These are phyloP conservation scores for Fusarium sp. DNA, from an alignment of 2,329 filamentous ascomycete species.

Conservation along the genomic window DNA sequence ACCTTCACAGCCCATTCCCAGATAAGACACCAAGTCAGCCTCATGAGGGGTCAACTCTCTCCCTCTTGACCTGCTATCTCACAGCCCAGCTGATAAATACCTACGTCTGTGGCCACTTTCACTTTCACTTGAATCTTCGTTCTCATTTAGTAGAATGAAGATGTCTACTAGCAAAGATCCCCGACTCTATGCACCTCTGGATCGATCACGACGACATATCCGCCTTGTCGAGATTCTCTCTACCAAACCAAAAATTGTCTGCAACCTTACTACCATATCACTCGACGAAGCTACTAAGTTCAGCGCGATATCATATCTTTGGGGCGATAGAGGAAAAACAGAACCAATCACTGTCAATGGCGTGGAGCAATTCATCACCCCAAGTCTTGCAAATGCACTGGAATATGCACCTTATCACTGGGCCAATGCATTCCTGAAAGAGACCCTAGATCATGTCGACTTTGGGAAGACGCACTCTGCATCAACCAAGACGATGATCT, in stretches of 20 bases:
- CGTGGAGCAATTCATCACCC: not conserved
- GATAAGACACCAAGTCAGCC: not conserved
- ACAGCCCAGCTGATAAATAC: not conserved
- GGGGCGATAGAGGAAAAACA: not conserved
- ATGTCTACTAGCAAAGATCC: accelerated
- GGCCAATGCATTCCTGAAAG: not conserved
- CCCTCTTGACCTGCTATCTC: not conserved
- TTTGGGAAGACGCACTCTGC: conserved; percentile 12
- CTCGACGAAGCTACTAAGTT: not conserved
- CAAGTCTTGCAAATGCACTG: not conserved
- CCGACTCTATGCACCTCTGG: not conserved
- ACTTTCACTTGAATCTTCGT: accelerated
- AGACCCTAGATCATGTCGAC: not conserved
- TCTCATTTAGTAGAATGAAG: accelerated
- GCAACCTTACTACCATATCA: not conserved
- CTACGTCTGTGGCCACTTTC: accelerated
- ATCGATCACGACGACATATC: not conserved
- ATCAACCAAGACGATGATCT: not conserved
- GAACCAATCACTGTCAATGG: not conserved
- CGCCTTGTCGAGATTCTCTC: not conserved
- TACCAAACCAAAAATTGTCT: not conserved
- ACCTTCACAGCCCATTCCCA: not conserved
- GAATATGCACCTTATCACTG: not conserved
- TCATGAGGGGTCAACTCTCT: not conserved
- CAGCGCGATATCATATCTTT: not conserved